These are phyloP conservation scores for Boletus edulis DNA, from an alignment of 768 basidiomycete species.

Conservation along the genomic window DNA sequence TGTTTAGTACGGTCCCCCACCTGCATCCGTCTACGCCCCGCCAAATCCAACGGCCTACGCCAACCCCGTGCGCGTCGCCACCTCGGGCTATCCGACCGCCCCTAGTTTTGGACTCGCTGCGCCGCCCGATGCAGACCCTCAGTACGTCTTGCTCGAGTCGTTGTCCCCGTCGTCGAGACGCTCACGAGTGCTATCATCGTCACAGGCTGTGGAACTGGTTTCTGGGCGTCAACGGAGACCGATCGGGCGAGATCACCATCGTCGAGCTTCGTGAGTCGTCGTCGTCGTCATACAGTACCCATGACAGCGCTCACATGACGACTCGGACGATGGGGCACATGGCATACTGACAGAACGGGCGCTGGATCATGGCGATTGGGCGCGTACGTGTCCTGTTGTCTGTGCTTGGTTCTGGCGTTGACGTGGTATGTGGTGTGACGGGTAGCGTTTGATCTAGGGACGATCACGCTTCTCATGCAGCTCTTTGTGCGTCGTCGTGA, in stretches of 20 bases:
- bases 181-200: too few relatives aligned
- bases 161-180: not conserved
- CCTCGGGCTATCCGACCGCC: not conserved
- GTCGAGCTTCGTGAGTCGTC: conserved; percentile 59
- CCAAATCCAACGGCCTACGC: not conserved
- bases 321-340: not conserved
- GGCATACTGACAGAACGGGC: conserved; percentile 38
- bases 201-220: conserved; percentile 67
- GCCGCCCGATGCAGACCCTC: conserved; percentile 65
- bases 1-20: conserved; percentile 8
- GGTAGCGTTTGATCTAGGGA: conserved; percentile 79
- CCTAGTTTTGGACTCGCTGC: not conserved
- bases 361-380: conserved; percentile 68
- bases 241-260: conserved; percentile 65
- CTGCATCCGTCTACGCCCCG: conserved; percentile 6
- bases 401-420: not conserved
- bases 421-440: too few relatives aligned
- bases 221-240: conserved; percentile 60
- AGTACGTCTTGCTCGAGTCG: conserved; percentile 44
- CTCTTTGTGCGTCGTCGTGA: conserved; percentile 55
- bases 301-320: not conserved
- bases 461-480: conserved; percentile 80
- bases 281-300: too few relatives aligned
- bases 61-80: not conserved
- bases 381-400: conserved; percentile 49